These are phyloP conservation scores for Sclerotinia glacialis DNA, from an alignment of 2,329 filamentous ascomycete species.

Conservation along the genomic window DNA sequence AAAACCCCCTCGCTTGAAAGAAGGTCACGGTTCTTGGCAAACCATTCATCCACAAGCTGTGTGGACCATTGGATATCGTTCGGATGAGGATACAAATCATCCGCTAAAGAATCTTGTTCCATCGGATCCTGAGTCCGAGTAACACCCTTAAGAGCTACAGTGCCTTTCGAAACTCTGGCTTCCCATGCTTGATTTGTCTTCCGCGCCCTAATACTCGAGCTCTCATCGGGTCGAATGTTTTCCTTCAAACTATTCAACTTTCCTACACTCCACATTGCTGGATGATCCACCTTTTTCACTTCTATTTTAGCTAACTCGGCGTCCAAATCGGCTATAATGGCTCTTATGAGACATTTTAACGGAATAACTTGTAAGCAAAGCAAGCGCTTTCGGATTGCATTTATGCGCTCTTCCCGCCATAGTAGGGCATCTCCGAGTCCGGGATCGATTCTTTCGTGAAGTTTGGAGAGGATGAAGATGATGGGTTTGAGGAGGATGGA, in stretches of 20 bases:
- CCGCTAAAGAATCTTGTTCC: too few relatives aligned
- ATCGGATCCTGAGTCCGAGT: not conserved
- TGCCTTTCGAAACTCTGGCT: not conserved
- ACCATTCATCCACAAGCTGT: not conserved
- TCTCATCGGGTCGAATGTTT: not conserved
- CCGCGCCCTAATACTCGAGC: not conserved
- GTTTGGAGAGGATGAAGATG: not conserved
- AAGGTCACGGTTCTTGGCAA: not conserved
- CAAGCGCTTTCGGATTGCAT: not conserved
- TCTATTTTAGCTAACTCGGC: not conserved
- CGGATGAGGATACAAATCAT: not conserved
- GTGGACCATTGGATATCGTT: not conserved
- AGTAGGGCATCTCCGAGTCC: not conserved
- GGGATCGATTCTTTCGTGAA: not conserved
- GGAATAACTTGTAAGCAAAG: not conserved
- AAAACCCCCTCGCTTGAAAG: not conserved
- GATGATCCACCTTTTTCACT: not conserved
- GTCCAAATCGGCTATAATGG: not conserved
- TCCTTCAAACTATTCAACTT: not conserved
- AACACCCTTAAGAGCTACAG: not conserved
- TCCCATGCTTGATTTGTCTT: too few relatives aligned
- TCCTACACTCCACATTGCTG: not conserved
- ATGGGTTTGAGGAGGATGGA: not conserved
- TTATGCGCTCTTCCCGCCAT: slow-evolving; percentile 1
- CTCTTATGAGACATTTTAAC: not conserved